Percentiles rank a stretch among this genome's conserved stretches.
Conservation (phyloP, 2,329 filamentous ascomycete species). For the Trichoderma endophyticum region DNA sequence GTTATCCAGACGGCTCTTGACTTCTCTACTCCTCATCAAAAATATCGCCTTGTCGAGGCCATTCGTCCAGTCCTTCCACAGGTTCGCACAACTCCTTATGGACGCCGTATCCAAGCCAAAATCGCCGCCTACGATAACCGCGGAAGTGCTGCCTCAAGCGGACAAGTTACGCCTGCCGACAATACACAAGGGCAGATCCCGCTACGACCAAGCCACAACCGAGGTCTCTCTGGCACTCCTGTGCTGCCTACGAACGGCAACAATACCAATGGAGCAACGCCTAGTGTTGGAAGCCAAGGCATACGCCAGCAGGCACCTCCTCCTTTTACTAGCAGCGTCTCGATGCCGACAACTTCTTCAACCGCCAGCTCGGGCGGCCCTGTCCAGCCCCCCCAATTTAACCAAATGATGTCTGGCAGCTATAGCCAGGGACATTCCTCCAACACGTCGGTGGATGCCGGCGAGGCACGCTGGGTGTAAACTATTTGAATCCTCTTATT, state of each 20-base stretch:
- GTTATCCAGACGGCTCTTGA: slow-evolving; percentile 96
- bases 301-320: slow-evolving; percentile 34
- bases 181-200: slow-evolving; percentile 53
- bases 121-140: slow-evolving; percentile 61
- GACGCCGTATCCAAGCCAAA: slow-evolving; percentile 89
- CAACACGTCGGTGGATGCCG: slow-evolving; percentile 28
- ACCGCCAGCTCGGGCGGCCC: slow-evolving; percentile 22
- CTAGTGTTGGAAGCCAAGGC: slow-evolving; percentile 22
- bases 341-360: slow-evolving; percentile 34
- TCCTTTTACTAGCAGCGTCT: slow-evolving; percentile 33
- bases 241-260: slow-evolving; percentile 30
- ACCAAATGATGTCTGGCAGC: slow-evolving; percentile 27
- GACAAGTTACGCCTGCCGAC: slow-evolving; percentile 52
- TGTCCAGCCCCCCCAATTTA: slow-evolving; percentile 31
- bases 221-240: slow-evolving; percentile 40
- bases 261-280: slow-evolving; percentile 25
- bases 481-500: slow-evolving; percentile 25
- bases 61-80: slow-evolving; percentile 81
- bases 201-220: slow-evolving; percentile 43
- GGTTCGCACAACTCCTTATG: slow-evolving; percentile 89
- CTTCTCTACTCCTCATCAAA: slow-evolving; percentile 70
- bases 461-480: slow-evolving; percentile 42
- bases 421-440: slow-evolving; percentile 27
- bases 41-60: slow-evolving; percentile 72
- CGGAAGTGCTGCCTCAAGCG: slow-evolving; percentile 42